Conservation (phyloP, 116 monocot genomes). For the Cymodocea nodosa region DNA sequence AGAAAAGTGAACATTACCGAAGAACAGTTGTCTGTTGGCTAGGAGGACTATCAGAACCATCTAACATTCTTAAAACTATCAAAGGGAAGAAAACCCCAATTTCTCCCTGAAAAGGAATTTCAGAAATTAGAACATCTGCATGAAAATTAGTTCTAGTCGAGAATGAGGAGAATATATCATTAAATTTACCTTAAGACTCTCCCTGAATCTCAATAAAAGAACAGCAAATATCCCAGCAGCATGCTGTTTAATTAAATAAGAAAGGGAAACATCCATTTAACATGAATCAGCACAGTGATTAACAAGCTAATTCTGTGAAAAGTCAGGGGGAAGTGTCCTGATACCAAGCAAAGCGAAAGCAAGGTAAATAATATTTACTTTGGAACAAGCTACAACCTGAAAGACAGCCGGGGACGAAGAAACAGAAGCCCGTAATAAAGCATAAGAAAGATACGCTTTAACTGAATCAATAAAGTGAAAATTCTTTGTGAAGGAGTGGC, state of each 20-base stretch:
- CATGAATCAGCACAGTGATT: background rate
- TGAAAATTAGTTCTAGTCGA: background rate
- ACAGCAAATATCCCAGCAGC: slow-evolving; percentile 88
- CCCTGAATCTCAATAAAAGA: slow-evolving; percentile 84
- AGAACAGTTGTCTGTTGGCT: slow-evolving; percentile 74
- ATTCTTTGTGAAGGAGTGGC: slow-evolving; percentile 84
- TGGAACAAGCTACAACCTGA: slow-evolving; percentile 36
- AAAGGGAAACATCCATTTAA: background rate
- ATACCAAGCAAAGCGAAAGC: background rate
- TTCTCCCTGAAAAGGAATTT: slow-evolving; percentile 60
- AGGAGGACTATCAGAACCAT: slow-evolving; percentile 56
- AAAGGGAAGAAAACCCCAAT: slow-evolving; percentile 94
- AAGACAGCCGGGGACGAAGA: slow-evolving; percentile 75
- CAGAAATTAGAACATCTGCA: background rate
- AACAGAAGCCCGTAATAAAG: slow-evolving; percentile 85
- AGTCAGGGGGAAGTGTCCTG: background rate
- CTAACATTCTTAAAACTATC: slow-evolving; percentile 80
- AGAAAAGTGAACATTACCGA: slow-evolving; percentile 28
- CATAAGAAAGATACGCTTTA: slow-evolving; percentile 97
- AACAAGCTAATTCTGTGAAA: too few species aligned
- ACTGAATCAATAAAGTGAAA: slow-evolving; percentile 97
- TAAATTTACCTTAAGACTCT: slow-evolving; percentile 81
- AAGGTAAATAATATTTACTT: background rate
- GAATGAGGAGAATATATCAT: background rate
- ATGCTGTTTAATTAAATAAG: slow-evolving; percentile 40